Conservation (phyloP, 2,329 filamentous ascomycete species). For the Colletotrichum liaoningense region DNA sequence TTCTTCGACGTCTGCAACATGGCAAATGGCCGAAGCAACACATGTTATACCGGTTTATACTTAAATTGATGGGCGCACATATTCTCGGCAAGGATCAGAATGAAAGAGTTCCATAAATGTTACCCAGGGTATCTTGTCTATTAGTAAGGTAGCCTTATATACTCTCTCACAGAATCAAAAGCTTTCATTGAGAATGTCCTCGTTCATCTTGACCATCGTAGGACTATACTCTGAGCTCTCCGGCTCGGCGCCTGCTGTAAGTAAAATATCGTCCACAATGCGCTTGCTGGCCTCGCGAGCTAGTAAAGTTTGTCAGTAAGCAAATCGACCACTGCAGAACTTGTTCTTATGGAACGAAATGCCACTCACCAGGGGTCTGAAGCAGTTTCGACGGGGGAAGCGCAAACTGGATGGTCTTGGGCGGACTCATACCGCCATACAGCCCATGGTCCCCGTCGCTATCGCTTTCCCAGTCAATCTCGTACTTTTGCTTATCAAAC, state of each 20-base stretch:
- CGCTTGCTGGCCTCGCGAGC: constrained; percentile 83
- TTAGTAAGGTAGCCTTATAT: not conserved
- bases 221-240: constrained; percentile 71
- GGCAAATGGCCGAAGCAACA: not conserved
- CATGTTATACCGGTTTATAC: not conserved
- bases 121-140: not conserved
- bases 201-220: constrained; percentile 73
- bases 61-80: not conserved
- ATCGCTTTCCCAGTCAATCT: constrained; percentile 81
- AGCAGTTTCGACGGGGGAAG: constrained; percentile 80
- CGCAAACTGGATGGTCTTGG: constrained; percentile 92
- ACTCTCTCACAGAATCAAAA: constrained; percentile 54
- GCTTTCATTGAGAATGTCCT: constrained; percentile 71
- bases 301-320: constrained; percentile 44
- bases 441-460: constrained; percentile 71
- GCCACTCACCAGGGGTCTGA: constrained; percentile 78
- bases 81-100: not conserved
- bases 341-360: too few species aligned
- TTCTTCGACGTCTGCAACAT: not conserved
- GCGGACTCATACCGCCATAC: constrained; percentile 84
- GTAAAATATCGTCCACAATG: constrained; percentile 83
- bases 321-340: not conserved
- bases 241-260: constrained; percentile 76
- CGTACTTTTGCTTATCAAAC: constrained; percentile 53
- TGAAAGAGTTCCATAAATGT: not conserved